Evolutionary conservation across 352 stramenopile genomes (phyloP), one percentile per base, ranked within the genome.

Genomic region (Globisporangium uncinulatum): DNA sequence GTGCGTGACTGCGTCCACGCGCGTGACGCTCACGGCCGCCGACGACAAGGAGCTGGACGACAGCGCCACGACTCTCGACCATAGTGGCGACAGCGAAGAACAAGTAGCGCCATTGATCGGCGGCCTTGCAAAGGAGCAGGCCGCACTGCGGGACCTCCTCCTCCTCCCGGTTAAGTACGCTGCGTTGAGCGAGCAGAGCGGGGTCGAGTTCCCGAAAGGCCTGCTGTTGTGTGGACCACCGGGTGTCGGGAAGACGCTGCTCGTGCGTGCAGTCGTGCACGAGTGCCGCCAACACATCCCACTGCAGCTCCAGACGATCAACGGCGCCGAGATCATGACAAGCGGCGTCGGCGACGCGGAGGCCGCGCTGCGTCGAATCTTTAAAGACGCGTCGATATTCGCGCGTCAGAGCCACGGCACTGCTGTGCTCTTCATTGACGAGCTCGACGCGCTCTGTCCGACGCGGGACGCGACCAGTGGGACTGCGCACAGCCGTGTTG

Each of bases 361-460:
- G 49, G 56, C 71, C 8, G 62, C 83, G 50, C 62, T 94, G 20
- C 79, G 85, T 3, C 47, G 21, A 8, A 83, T 86, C 19, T 94
- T 94, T 62, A 51, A 64, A 11, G 65, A 62, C 2, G 79, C 78
- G 0, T 54, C 71, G 2, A 46, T 51, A 7, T 70, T 84, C 54
- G 57, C 56, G 8, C 14, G 20, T 6, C 58, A 62, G 24, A 62
- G 62, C 7, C 54, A 70, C 29, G 75, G 73, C 19, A 73, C 75
- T 0, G 74, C 65, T 14, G 79, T 90, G 55, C 89, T 99, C 49
- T 98, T 98, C 61, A 97, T 99, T 62, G 96, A 99, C 61, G 94
- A 98, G 47, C 62, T 99, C 4, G 96, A 99, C 71, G 94, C 81
- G 14, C 88, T 99, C 36, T 98, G 94, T 41, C 94, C 94, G 6